Base-by-base conservation (phyloP, 495 filamentous ascomycete species). In the Entonaema liquescens region DNA sequence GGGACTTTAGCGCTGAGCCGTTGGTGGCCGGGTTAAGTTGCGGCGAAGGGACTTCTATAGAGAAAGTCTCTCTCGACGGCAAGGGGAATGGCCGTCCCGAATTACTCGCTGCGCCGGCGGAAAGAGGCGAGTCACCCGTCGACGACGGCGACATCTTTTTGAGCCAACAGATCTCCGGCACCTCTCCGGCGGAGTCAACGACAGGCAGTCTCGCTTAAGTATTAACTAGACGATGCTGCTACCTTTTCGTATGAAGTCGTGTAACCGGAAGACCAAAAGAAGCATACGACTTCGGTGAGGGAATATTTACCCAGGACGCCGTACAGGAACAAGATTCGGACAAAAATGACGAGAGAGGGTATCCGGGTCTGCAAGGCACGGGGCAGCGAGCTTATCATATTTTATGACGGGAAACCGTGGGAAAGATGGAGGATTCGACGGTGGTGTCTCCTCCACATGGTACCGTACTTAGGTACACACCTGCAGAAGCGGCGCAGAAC, bases 1-100 rank as follows among this genome's bases (percentile, higher is more conserved):
- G 85, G 25, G 85, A 87, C 70, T 86, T 87, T 59, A 86, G 75
- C 52, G 79, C 54, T 47, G 75, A 77, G 47, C 83, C 83, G 74
- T 84, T 84, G 62, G 74, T 49, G 58, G 70, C 71, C 54, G 80
- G 68, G 33, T 72, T 69, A 26, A 85, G 74, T 62, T 79, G 78
- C 49, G 83, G 81, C 56, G 81, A 81, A 42, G 81, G 78, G 25
- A 83, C 79, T 57, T 85, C 83, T 71, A 84, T 80, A 40, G 81
- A 78, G 75, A 85, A 85, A 52, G 54, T 73, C 15, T 85, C 82
- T 55, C 83, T 77, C 28, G 78, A 81, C 15, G 80, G 79, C 50
- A 85, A 47, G 35, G 82, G 79, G 62, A 80, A 85, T 55, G 78
- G 78, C 72, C 81, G 78, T 60, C 78, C 75, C 47, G 79, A 73